These are phyloP conservation scores for Botrytis porri DNA, from an alignment of 2,329 filamentous ascomycete species.

Conservation along the genomic window DNA sequence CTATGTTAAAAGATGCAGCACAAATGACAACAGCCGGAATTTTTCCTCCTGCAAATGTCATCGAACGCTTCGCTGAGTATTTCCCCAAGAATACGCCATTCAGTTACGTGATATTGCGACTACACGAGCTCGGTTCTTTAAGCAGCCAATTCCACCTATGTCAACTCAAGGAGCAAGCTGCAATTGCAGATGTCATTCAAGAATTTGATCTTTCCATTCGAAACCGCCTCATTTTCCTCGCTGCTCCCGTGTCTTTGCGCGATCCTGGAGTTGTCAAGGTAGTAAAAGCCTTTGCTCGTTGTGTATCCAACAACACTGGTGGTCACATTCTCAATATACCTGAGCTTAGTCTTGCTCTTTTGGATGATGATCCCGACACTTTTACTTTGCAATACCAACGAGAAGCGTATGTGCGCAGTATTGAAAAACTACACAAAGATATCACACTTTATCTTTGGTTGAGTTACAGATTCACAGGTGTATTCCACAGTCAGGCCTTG, in stretches of 20 bases:
- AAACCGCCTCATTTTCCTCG: slow-evolving; percentile 74
- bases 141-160: slow-evolving; percentile 70
- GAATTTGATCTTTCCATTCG: slow-evolving; percentile 63
- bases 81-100: slow-evolving; percentile 81
- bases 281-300: slow-evolving; percentile 62
- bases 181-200: slow-evolving; percentile 73
- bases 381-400: slow-evolving; percentile 37
- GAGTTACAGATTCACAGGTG: slow-evolving; percentile 79
- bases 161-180: slow-evolving; percentile 55
- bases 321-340: slow-evolving; percentile 75
- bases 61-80: slow-evolving; percentile 76
- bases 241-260: slow-evolving; percentile 62
- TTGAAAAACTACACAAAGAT: slow-evolving; percentile 78
- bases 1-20: slow-evolving; percentile 61
- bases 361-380: slow-evolving; percentile 47
- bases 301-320: slow-evolving; percentile 67
- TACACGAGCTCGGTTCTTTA: slow-evolving; percentile 63
- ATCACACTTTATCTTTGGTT: slow-evolving; percentile 91
- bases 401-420: slow-evolving; percentile 51
- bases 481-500: slow-evolving; percentile 72
- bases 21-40: slow-evolving; percentile 71
- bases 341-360: slow-evolving; percentile 65
- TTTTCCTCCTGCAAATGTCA: slow-evolving; percentile 64
- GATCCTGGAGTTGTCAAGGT: slow-evolving; percentile 49
- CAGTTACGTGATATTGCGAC: slow-evolving; percentile 73